These are phyloP conservation scores for Fagus crenata DNA, from an alignment of 306 rosid species.

Conservation along the genomic window DNA sequence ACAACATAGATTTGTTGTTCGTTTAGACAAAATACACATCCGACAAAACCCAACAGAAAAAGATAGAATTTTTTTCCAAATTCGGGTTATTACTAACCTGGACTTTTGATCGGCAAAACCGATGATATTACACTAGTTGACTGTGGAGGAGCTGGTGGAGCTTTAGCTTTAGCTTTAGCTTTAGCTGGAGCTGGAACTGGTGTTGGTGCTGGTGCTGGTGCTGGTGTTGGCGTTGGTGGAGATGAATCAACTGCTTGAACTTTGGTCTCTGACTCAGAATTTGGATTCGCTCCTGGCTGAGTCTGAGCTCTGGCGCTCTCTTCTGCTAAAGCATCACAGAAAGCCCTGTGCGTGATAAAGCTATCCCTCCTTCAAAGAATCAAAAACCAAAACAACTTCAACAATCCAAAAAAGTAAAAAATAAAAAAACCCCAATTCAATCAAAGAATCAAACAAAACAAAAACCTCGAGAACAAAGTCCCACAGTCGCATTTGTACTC, in stretches of 20 bases:
- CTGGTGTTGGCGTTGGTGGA: slow-evolving; percentile 18
- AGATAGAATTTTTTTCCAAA: slow-evolving; percentile 24
- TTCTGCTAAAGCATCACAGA: slow-evolving; percentile 87
- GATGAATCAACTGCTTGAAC: slow-evolving; percentile 32
- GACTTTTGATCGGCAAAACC: slow-evolving; percentile 45
- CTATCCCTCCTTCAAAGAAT: slow-evolving; percentile 76
- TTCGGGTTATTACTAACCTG: slow-evolving; percentile 48
- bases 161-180: slow-evolving; percentile 2
- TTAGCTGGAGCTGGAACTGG: background rate
- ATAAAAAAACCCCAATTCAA: background rate
- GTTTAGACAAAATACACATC: slow-evolving; percentile 37
- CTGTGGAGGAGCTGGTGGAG: slow-evolving; percentile 39
- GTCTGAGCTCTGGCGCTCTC: slow-evolving; percentile 62
- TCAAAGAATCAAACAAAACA: too few relatives aligned
- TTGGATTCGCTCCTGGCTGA: slow-evolving; percentile 31
- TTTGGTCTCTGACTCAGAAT: slow-evolving; percentile 45
- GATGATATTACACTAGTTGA: slow-evolving; percentile 42
- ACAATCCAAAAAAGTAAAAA: slow-evolving; percentile 20
- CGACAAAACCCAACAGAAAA: slow-evolving; percentile 41
- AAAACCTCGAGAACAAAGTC: slow-evolving; percentile 68
- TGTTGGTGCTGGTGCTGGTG: background rate
- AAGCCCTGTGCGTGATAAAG: slow-evolving; percentile 90
- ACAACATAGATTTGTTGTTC: slow-evolving; percentile 6
- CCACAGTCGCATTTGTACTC: slow-evolving; percentile 98
- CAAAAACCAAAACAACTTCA: slow-evolving; percentile 22